Evolutionary conservation across 768 basidiomycete genomes (phyloP).

Genomic region (Harrya chromipes): DNA sequence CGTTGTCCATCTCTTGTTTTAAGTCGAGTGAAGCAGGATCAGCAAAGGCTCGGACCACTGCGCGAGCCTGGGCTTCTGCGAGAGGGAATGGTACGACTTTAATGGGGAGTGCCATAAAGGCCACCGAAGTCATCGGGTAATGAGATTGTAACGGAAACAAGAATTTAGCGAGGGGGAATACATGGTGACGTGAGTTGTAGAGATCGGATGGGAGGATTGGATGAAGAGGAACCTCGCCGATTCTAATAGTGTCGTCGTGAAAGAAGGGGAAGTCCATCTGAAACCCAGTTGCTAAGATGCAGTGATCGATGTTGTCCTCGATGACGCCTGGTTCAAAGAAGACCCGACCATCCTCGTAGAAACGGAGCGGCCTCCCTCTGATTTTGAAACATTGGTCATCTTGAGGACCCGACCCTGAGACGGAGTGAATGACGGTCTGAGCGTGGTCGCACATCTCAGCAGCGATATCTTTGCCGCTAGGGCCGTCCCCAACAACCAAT

Average conservation of each 20-base stretch:
- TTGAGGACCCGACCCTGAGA: slow-evolving; percentile 34
- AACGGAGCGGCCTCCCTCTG: slow-evolving; percentile 42
- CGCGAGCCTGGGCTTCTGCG: slow-evolving; percentile 73
- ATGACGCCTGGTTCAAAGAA: slow-evolving; percentile 56
- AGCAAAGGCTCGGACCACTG: slow-evolving; percentile 53
- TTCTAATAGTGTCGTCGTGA: slow-evolving; percentile 31
- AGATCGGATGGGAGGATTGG: slow-evolving; percentile 50
- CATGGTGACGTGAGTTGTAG: slow-evolving; percentile 59
- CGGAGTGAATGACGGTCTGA: slow-evolving; percentile 54
- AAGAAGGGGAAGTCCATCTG: slow-evolving; percentile 65
- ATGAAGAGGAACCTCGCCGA: slow-evolving; percentile 39
- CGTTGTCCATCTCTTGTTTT: slow-evolving; percentile 44
- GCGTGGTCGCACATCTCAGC: slow-evolving; percentile 50
- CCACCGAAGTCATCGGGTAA: slow-evolving; percentile 50
- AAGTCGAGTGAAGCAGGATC: slow-evolving; percentile 49
- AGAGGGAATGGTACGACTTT: slow-evolving; percentile 72
- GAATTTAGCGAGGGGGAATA: slow-evolving; percentile 72
- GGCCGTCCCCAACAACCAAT: slow-evolving; percentile 51
- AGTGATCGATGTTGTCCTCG: slow-evolving; percentile 55
- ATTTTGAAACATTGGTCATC: slow-evolving; percentile 36
- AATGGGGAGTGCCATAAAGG: slow-evolving; percentile 61
- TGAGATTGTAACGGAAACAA: slow-evolving; percentile 57
- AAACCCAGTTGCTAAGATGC: slow-evolving; percentile 79
- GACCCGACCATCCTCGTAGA: slow-evolving; percentile 44
- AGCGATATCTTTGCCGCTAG: slow-evolving; percentile 68